Evolutionary conservation across 768 basidiomycete genomes (phyloP), one percentile per base, ranked within the genome.

Genomic region (Collybia mongolica): DNA sequence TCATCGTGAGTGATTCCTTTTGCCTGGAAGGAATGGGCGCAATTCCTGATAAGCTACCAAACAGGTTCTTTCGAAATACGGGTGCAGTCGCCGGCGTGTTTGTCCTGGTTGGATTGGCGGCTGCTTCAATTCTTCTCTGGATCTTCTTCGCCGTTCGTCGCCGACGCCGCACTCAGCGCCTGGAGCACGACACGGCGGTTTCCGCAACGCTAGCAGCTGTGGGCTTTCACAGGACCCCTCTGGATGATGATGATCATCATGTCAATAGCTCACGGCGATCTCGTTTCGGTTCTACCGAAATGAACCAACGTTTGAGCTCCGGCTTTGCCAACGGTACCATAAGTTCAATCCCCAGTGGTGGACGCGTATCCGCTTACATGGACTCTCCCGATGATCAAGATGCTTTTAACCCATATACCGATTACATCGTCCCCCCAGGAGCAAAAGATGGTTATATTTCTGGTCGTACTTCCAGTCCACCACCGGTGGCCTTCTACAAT

Each of bases 31-130:
- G 14, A 32, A 9, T 11, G 11, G 32, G 14, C 32, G 3, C 7
- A 32, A 32, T 6, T 32, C 9, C 2, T 32, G 32, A 11, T 9
- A 32, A 14, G 11, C 32, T 46, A 35, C 6, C 19, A n/a, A 28
- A 18, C 50, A 91, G 89, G 49, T 98, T 97, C 72, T 95, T 96
- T 68, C 66, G 66, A 44, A 90, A 96, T 63, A 89, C 86, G 19
- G 93, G 93, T 17, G 95, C 93, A 9, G 93, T 98, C 2, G 88
- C 88, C 1, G 96, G 90, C 39, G 90, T 93, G 6, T 98, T 97
- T 60, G 82, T 92, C 35, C 83, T 93, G 14, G 90, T 95, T 15
- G 95, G 93, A 23, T 75, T 98, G 17, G 86, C 90, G 3, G 83
- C 71, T 23, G 84, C 80, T 18, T 82, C 77, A 42, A 90, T 82